Percentiles rank a stretch among this genome's conserved stretches.
Conservation (phyloP, 257 asterid species). For the Gardenia jasminoides region DNA sequence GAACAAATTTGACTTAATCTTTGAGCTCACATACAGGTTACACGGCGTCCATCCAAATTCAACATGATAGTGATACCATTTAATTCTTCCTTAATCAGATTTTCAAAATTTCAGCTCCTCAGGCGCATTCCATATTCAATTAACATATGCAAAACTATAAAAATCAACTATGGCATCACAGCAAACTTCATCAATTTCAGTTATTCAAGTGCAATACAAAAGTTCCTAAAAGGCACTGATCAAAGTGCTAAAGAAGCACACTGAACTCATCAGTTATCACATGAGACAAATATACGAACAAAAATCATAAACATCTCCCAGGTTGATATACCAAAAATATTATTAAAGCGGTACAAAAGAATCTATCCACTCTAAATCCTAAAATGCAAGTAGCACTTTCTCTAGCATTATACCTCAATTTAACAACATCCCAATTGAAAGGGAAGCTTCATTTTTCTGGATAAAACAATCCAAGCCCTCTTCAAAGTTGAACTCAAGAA, state of each 20-base stretch:
- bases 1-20: not conserved
- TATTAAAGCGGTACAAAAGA: not conserved
- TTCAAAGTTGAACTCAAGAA: not conserved
- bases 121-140: not conserved
- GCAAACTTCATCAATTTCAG: not conserved
- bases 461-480: not conserved
- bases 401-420: not conserved
- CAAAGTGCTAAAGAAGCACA: not conserved
- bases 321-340: not conserved
- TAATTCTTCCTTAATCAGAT: not conserved
- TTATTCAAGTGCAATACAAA: not conserved
- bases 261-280: not conserved
- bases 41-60: not conserved
- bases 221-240: not conserved
- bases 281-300: too few relatives aligned
- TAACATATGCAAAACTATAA: not conserved
- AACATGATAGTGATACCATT: not conserved
- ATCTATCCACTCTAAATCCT: not conserved
- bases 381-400: not conserved
- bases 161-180: not conserved
- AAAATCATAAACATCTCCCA: not conserved
- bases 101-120: not conserved
- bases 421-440: not conserved
- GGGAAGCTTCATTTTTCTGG: not conserved
- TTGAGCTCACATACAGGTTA: not conserved